A percentile compares a stretch with the other conserved stretches of the same genome.
These are phyloP conservation scores for Anisodus tanguticus DNA, from an alignment of 257 asterid species.

Conservation along the genomic window DNA sequence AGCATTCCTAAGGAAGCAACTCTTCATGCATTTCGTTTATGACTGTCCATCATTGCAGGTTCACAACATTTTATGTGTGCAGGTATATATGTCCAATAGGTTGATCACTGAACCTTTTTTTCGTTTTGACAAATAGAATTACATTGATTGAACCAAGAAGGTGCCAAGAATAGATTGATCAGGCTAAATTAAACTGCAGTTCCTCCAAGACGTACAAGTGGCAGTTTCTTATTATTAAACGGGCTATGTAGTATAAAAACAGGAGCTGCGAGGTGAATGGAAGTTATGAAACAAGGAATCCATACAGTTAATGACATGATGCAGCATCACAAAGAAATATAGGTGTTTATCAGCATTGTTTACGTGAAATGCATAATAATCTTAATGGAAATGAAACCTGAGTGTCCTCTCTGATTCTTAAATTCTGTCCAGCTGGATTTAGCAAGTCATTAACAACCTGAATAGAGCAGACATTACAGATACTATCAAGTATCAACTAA, in stretches of 20 bases:
- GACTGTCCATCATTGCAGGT: conserved; percentile 18
- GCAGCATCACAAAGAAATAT: conserved; percentile 21
- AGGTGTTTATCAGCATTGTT: conserved; percentile 23
- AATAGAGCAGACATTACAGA: not conserved
- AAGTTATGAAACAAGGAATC: conserved; percentile 11
- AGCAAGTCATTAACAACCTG: conserved; percentile 98
- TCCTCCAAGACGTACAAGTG: conserved; percentile 21
- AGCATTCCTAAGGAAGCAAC: conserved; percentile 23
- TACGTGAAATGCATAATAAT: conserved; percentile 17
- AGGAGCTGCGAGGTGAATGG: not conserved
- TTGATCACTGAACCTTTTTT: not conserved
- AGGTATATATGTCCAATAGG: not conserved
- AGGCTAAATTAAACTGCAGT: conserved; percentile 17
- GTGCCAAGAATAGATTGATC: conserved; percentile 14
- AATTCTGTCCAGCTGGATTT: conserved; percentile 98
- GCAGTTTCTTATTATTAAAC: conserved; percentile 7
- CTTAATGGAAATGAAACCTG: conserved; percentile 59
- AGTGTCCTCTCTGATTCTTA: conserved; percentile 90
- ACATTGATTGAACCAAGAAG: not conserved
- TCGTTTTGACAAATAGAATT: not conserved
- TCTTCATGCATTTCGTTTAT: not conserved
- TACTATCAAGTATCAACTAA: conserved; percentile 5
- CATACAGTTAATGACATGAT: conserved; percentile 3
- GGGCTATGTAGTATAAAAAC: not conserved
- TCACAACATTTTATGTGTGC: not conserved